Evolutionary conservation across 208 protist species (phyloP), one percentile per base, ranked within the genome.

Genomic region (Chromosphaera perkinsii): DNA sequence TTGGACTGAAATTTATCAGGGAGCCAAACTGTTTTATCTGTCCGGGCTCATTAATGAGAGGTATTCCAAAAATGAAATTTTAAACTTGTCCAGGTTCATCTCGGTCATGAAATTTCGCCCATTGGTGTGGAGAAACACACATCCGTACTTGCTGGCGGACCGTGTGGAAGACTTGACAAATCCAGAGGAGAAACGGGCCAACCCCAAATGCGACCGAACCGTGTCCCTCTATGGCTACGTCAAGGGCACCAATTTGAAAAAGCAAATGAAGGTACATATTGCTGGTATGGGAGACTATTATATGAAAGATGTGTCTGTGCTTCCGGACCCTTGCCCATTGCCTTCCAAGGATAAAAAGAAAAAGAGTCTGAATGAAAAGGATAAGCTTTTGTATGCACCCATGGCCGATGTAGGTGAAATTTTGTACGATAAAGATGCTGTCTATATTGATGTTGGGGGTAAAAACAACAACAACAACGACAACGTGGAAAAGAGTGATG

Each of bases 151-250:
- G 0, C 70, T 99, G 1, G 48, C 65, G n/a, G 92, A 96, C 61
- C 85, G 92, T 20, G 69, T 97, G 39, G 96, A 99, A 80, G 96
- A 99, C 79, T 81, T 98, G n/a, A 98, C 95, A 0, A 82, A 93
- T 52, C 91, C 92, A 4, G 88, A 93, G 31, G 22, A 74, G 0
- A 73, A 96, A 51, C 72, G 74, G 1, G 60, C 68, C 14, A 68
- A 90, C 67, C 84, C 85, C 7, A 76, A 82, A 37, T 60, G 32
- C 40, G 71, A 70, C 32, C 71, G 71, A 33, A 62, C 62, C 33
- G 79, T 99, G 27, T 84, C 86, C 33, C 86, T 98, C 29, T 99
- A 97, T 85, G 95, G 97, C n/a, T 99, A 96, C 76, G 75, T 94
- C 12, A 82, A 95, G 36, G 96, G 96, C 36, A 92, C 86, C 32